Percentiles rank a stretch among this genome's conserved stretches.
phyloP scores from a whole-genome alignment of 208 protist genomes.

The Phytomonas sp. region DNA sequence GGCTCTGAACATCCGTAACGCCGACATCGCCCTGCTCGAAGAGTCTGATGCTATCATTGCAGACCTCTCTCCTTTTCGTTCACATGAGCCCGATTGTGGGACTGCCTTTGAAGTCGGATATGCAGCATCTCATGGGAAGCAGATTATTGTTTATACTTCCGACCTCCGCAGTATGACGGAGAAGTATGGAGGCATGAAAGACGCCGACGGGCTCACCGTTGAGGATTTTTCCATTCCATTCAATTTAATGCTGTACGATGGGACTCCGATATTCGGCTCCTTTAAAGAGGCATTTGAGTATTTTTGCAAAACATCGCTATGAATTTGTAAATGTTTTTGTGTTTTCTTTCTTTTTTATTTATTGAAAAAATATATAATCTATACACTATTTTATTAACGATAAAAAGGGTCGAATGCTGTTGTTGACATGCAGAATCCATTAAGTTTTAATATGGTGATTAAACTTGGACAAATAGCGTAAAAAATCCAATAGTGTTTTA shows the following conservation, averaged over 20 bases:
- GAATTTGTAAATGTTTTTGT: conserved; percentile 5
- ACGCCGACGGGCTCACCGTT: conserved; percentile 33
- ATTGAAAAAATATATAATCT: neutral
- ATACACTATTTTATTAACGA: too few relatives aligned
- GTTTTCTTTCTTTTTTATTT: conserved; percentile 1
- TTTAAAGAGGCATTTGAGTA: conserved; percentile 62
- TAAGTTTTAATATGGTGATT: neutral
- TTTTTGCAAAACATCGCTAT: conserved; percentile 17
- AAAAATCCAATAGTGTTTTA: neutral
- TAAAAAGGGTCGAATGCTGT: conserved; percentile 2
- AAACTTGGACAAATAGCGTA: neutral
- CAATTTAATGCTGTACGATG: conserved; percentile 75
- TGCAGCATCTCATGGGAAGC: conserved; percentile 55
- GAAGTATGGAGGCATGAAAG: conserved; percentile 43
- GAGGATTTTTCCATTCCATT: conserved; percentile 73
- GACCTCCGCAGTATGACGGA: conserved; percentile 48
- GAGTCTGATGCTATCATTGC: conserved; percentile 71
- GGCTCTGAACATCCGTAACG: conserved; percentile 47
- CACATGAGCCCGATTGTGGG: conserved; percentile 63
- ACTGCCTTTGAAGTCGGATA: conserved; percentile 84
- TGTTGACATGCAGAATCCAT: neutral
- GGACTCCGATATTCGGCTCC: conserved; percentile 38
- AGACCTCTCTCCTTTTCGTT: conserved; percentile 75
- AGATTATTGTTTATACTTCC: conserved; percentile 48
- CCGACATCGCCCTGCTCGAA: conserved; percentile 74